Conservation (phyloP, 352 stramenopile species). For the Phytophthora capsici region DNA sequence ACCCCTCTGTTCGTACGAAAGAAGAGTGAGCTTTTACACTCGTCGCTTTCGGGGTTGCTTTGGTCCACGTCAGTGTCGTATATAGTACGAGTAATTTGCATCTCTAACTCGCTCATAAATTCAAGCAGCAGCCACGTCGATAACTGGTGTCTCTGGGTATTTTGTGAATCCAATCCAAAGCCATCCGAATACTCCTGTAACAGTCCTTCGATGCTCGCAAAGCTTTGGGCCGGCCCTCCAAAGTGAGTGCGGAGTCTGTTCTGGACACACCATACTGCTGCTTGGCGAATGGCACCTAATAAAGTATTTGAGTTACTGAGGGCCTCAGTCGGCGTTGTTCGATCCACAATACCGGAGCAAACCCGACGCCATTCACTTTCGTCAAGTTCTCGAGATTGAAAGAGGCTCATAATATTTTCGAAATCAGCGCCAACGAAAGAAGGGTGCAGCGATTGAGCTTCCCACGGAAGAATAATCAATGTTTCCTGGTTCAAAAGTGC, state of each 20-base stretch:
- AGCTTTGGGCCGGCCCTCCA: constrained; percentile 75
- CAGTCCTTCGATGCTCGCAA: constrained; percentile 77
- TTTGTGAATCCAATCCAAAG: constrained; percentile 7
- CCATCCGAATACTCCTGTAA: constrained; percentile 47
- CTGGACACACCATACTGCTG: constrained; percentile 73
- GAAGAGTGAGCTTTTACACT: constrained; percentile 54
- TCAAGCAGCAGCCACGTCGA: constrained; percentile 56
- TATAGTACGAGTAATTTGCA: constrained; percentile 48
- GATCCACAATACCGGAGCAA: constrained; percentile 32
- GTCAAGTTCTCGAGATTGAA: constrained; percentile 37
- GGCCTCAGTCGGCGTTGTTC: not conserved
- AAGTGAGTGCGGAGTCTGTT: constrained; percentile 80
- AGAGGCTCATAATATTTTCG: constrained; percentile 46
- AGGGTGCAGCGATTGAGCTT: constrained; percentile 21
- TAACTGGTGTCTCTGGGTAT: constrained; percentile 15
- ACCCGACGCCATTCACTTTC: constrained; percentile 46
- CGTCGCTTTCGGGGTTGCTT: constrained; percentile 49
- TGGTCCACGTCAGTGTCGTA: constrained; percentile 20
- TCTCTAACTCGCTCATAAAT: constrained; percentile 61
- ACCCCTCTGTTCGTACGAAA: constrained; percentile 73
- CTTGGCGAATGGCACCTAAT: constrained; percentile 48
- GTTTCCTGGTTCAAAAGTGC: constrained; percentile 29
- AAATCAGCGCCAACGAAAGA: constrained; percentile 57
- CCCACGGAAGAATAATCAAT: not conserved
- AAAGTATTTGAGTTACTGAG: constrained; percentile 35